phyloP scores from a whole-genome alignment of 1,139 yeast species.

The Yamadazyma triangularis region DNA sequence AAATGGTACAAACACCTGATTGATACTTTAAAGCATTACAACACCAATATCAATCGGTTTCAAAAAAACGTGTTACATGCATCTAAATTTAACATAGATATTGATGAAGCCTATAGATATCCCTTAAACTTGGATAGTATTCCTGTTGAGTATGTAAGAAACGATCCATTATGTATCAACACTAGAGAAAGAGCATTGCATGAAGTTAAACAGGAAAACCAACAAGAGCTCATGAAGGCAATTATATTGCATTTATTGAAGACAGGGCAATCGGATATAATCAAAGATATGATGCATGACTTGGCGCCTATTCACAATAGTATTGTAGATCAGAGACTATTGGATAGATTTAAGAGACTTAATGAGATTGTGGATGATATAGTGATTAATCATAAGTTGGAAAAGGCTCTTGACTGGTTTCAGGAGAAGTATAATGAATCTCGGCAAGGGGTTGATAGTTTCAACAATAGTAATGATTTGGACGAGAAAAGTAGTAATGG shows the following conservation, averaged over 20 bases:
- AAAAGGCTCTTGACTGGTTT: slow-evolving; percentile 35
- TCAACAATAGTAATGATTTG: slow-evolving; percentile 4
- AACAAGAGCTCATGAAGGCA: slow-evolving; percentile 35
- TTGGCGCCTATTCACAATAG: slow-evolving; percentile 12
- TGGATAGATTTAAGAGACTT: slow-evolving; percentile 25
- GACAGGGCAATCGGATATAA: slow-evolving; percentile 38
- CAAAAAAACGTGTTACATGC: slow-evolving; percentile 31
- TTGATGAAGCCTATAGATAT: slow-evolving; percentile 44
- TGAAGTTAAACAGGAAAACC: slow-evolving; percentile 22
- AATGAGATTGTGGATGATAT: slow-evolving; percentile 37
- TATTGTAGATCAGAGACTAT: slow-evolving; percentile 20
- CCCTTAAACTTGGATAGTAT: slow-evolving; percentile 31
- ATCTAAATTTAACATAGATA: slow-evolving; percentile 25
- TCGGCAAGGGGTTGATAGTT: not conserved
- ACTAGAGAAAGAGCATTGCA: slow-evolving; percentile 10
- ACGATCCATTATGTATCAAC: slow-evolving; percentile 2
- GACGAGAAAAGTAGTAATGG: slow-evolving; percentile 3
- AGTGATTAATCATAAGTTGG: slow-evolving; percentile 28
- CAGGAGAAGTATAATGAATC: slow-evolving; percentile 17
- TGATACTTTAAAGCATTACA: slow-evolving; percentile 29
- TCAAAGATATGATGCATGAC: slow-evolving; percentile 27
- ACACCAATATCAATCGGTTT: slow-evolving; percentile 33
- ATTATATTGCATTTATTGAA: slow-evolving; percentile 39
- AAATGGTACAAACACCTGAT: slow-evolving; percentile 39
- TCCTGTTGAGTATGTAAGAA: slow-evolving; percentile 18